Base-by-base conservation (phyloP, 148 eudicot genomes). In the Limonium bicolor region DNA sequence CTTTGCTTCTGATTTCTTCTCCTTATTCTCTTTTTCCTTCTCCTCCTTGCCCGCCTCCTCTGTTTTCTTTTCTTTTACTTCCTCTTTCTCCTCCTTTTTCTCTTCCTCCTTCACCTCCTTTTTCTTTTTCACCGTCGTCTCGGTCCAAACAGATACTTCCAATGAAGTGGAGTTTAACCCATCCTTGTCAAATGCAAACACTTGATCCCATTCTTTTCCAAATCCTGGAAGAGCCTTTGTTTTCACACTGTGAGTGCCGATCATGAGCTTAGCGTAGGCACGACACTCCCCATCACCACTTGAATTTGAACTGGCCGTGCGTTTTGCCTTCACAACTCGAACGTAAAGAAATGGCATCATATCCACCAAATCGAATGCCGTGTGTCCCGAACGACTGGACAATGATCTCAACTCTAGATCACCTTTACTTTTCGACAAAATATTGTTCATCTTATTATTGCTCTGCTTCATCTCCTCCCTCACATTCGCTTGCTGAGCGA, bases 181-280 rank as follows among this genome's bases (percentile, higher is more conserved):
- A 25, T 76, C 96, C 9, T 76, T 87, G 20, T 82, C 88, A 32
- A 87, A 87, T 0, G 96, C 96, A 39, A 78, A 87, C 0, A 82
- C 90, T 25, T 82, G 82, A 46, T 87, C 90, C 94, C 94, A 87
- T 27, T 78, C 86, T 17, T 67, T 82, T 20, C 50, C 55, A n/a
- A n/a, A n/a, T 0, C 36, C 47, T 0, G 41, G 29, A 40, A 63
- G 70, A 25, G 68, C 49, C 37, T 60, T 71, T 41, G 93, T 86
- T 33, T 65, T 76, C 20, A 78, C 59, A 11, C 67, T 64, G 46
- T 87, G 94, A 8, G 94, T 87, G 6, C 96, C 96, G 27, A 82
- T 79, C 40, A 69, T 68, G 2, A 86, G 69, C 71, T 82, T 86
- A 0, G 79, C 82, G 24, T 60, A 65, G 14, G 63, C 30, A 2